Evolutionary conservation across 225 moss, liverwort and hornwort species (phyloP), one percentile per base, ranked within the genome.

Genomic region (Pleurozium schreberi): DNA sequence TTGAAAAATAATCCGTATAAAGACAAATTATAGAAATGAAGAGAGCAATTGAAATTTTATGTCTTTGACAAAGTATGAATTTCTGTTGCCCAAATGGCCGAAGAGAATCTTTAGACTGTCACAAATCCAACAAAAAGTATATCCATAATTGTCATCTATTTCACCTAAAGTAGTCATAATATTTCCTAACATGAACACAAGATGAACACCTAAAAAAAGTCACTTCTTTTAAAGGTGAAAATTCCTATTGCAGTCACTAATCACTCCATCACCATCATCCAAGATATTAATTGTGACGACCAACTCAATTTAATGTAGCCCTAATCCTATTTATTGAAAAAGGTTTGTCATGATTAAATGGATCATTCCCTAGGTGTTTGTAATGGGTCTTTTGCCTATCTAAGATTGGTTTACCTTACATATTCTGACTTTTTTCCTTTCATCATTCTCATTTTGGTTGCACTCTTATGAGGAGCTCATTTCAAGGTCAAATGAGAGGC

Each of bases 181-280:
- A 3, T 18, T 73, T 30, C 0, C 0, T 45, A 11, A 30, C 1
- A 30, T 18, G 0, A 4, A 11, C 0, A 30, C 47, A 73, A 73
- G 0, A 18, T 73, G 4, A 73, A 73, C 2, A 30, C 2, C 28
- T 15, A 14, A 8, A 69, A 8, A 25, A 25, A 13, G 0, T n/a
- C 28, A 17, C 17, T 45, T 73, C 3, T 2, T 30, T 3, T 45
- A 17, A 73, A 73, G 6, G 6, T 73, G 2, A 0, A 45, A 73
- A 45, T 30, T 18, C 6, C 17, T 30, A 30, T 0, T 28, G 3
- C 3, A 45, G 0, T 45, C 2, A 73, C 10, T 28, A 45, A 17
- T 17, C 17, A 15, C 45, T 45, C 10, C 15, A 25, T 70, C 3
- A 15, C 70, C 17, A 45, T 45, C 17, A 45, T 45, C 5, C 10